Base-by-base conservation (phyloP, 176 grass and related monocot genomes). In the Carex pumila region DNA sequence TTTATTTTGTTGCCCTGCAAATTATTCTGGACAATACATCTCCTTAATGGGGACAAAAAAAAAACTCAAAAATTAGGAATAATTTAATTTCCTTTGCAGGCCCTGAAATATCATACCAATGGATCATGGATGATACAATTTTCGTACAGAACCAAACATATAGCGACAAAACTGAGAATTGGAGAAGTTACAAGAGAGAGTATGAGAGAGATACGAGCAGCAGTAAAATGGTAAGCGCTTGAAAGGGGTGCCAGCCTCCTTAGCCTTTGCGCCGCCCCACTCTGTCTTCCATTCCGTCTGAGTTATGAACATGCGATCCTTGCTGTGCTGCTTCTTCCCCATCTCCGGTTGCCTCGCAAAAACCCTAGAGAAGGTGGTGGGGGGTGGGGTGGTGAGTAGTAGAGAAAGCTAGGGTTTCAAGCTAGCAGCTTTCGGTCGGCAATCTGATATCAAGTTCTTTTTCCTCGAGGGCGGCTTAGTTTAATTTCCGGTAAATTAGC, bases 261-360 rank as follows among this genome's bases (percentile, higher is more conserved):
- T 98, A 66, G 94, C 60, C 73, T 94, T 98, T 71, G 95, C 95
- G 80, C 95, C 95, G 72, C 95, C 95, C 92, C 95, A 98, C 85
- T 98, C 95, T 7, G 94, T 97, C 57, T 92, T 92, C 94, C 94
- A 97, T 85, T 97, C 94, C 34, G 95, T 98, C 83, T 82, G 69
- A 36, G 95, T 98, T 65, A 98, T 98, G 91, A 90, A 98, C 95
- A 98, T 98, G 17, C 95, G 89, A 70, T 98, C 95, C 86, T 98
- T 98, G 89, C 95, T 98, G 54, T 98, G 95, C 83, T 98, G 95
- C 84, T 98, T 98, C 92, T 98, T 98, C 86, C 95, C 95, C 95
- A 98, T 98, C 84, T 93, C 72, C 18, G 69, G 9, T 79, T 37
- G 36, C 55, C 56, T 12, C 29, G 60, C 57, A 81, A 22, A 81